Conservation (phyloP, 139 green algal genomes). For the Penium margaritaceum region DNA sequence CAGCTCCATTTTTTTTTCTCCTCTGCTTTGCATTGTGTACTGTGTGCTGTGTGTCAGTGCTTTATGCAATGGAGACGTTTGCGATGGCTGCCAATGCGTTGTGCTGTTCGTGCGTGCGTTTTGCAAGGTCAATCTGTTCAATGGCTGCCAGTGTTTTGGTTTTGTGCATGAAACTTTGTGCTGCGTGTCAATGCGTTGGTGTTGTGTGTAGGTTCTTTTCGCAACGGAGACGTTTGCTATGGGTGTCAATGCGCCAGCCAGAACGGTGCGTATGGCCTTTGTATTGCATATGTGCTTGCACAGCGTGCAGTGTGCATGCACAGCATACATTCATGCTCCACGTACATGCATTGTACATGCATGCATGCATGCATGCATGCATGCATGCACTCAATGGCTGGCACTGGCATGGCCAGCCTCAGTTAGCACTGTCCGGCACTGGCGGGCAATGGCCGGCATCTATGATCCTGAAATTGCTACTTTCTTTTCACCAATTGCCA, state of each 20-base stretch:
- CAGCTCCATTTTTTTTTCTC: too few relatives aligned
- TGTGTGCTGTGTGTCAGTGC: too few relatives aligned
- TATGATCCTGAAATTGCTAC: too few relatives aligned
- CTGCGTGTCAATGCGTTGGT: background rate
- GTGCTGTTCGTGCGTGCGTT: background rate
- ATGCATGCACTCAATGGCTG: background rate
- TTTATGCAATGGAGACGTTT: background rate
- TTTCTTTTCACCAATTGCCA: too few relatives aligned
- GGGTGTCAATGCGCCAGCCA: slow-evolving; percentile 91
- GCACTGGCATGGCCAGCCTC: too few relatives aligned
- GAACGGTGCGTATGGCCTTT: slow-evolving; percentile 64
- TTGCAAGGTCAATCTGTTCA: background rate
- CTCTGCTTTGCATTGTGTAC: too few relatives aligned
- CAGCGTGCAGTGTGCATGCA: too few relatives aligned
- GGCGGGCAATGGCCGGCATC: too few relatives aligned
- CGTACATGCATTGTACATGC: too few relatives aligned
- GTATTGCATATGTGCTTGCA: too few relatives aligned
- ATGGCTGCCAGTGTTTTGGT: background rate
- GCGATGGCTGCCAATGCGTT: background rate
- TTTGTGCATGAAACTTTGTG: background rate
- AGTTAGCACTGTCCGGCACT: too few relatives aligned
- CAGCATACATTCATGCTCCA: too few relatives aligned
- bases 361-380: background rate
- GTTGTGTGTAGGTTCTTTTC: slow-evolving; percentile 80
- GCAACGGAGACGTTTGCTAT: slow-evolving; percentile 97